Conservation (phyloP, 2,329 filamentous ascomycete species). For the Magnaporthiopsis incrustans region DNA sequence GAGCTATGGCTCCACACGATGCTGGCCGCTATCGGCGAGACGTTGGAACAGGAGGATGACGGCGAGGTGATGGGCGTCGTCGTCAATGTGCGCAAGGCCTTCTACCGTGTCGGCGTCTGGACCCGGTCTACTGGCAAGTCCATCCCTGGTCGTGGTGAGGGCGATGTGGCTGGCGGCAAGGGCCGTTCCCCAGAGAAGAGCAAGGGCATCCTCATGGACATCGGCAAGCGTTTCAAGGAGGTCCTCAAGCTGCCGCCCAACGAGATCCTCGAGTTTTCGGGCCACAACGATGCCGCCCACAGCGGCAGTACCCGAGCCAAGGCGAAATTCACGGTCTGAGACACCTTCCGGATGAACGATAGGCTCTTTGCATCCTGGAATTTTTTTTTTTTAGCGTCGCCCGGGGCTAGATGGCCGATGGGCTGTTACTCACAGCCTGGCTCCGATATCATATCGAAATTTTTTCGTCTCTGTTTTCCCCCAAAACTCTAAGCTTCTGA, state of each 20-base stretch:
- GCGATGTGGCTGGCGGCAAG: slow-evolving; percentile 66
- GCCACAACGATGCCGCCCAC: slow-evolving; percentile 90
- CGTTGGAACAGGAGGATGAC: slow-evolving; percentile 87
- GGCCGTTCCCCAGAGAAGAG: slow-evolving; percentile 74
- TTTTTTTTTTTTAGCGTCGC: background rate
- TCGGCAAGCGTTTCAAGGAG: slow-evolving; percentile 89
- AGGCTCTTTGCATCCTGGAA: background rate
- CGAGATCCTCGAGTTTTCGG: slow-evolving; percentile 88
- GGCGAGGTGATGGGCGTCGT: slow-evolving; percentile 99
- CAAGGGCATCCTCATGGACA: slow-evolving; percentile 72
- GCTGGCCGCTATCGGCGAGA: slow-evolving; percentile 94
- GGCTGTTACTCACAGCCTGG: background rate
- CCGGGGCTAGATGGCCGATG: background rate
- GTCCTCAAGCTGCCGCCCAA: slow-evolving; percentile 69
- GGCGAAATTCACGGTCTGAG: slow-evolving; percentile 81
- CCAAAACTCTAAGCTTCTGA: background rate
- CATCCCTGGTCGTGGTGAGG: slow-evolving; percentile 67
- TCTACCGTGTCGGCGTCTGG: slow-evolving; percentile 97
- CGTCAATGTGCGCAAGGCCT: slow-evolving; percentile 96
- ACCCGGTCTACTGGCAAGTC: slow-evolving; percentile 87
- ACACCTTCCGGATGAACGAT: background rate
- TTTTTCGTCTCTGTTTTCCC: background rate
- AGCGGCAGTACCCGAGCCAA: slow-evolving; percentile 91
- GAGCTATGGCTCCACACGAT: slow-evolving; percentile 96
- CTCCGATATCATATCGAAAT: background rate